A percentile compares a stretch with the other conserved stretches of the same genome.
Conservation (phyloP, 768 basidiomycete species). For the Ramaria rubella region DNA sequence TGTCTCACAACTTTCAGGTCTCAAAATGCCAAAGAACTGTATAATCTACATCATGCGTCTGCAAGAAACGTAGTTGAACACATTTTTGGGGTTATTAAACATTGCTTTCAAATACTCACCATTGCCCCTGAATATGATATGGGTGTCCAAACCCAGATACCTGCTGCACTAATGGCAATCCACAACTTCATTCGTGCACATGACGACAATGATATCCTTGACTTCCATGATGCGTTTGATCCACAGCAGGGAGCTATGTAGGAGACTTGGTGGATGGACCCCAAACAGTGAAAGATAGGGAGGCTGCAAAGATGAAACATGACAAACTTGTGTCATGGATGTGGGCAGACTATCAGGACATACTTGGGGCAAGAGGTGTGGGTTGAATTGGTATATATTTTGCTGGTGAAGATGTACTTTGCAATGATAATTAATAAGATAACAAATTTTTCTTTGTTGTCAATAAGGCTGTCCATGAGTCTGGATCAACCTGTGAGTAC, state of each 20-base stretch:
- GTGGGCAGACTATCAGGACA: slow-evolving; percentile 8
- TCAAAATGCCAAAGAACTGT: slow-evolving; percentile 11
- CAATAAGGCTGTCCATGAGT: too few relatives aligned
- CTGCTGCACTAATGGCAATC: neutral
- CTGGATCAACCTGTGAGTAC: too few relatives aligned
- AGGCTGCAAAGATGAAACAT: neutral
- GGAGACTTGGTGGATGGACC: neutral
- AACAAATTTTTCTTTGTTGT: too few relatives aligned
- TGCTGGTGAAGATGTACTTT: too few relatives aligned
- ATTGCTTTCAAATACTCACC: slow-evolving; percentile 11
- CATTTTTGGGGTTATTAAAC: slow-evolving; percentile 20
- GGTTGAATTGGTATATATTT: too few relatives aligned
- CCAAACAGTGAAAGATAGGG: neutral
- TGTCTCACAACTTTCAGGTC: neutral
- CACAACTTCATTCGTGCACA: slow-evolving; percentile 14
- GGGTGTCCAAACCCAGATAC: slow-evolving; percentile 4
- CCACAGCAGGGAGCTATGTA: neutral
- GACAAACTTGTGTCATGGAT: slow-evolving; percentile 9
- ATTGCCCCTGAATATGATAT: too few relatives aligned
- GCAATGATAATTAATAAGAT: too few relatives aligned
- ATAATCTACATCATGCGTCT: slow-evolving; percentile 22
- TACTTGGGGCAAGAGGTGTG: neutral
- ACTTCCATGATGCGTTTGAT: neutral
- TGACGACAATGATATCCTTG: neutral
- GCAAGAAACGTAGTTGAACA: slow-evolving; percentile 17